phyloP scores from a whole-genome alignment of 1,139 yeast species.

The Hemisphaericaspora lyxosophila region DNA sequence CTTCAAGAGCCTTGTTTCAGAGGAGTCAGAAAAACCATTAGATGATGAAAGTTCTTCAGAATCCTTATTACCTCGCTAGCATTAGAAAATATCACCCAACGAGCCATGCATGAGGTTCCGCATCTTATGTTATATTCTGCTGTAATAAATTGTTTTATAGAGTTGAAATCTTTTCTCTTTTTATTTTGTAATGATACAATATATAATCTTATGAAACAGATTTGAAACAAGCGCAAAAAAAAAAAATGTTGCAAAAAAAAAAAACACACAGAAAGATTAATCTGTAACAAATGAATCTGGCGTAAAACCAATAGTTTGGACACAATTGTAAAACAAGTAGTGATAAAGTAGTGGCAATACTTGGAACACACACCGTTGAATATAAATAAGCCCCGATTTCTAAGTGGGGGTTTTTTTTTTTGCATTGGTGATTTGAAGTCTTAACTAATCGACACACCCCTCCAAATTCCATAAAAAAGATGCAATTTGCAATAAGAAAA shows the following conservation, averaged over 20 bases:
- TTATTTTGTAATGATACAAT: background rate
- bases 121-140: too few species aligned
- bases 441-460: background rate
- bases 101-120: too few species aligned
- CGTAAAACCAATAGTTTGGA: background rate
- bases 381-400: too few species aligned
- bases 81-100: too few species aligned
- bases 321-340: background rate
- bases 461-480: background rate
- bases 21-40: conserved; percentile 15
- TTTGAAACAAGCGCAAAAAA: background rate
- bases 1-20: conserved; percentile 26
- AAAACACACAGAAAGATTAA: too few species aligned
- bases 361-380: too few species aligned
- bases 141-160: background rate
- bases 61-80: conserved; percentile 10
- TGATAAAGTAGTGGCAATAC: background rate
- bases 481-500: conserved; percentile 1
- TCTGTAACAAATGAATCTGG: background rate
- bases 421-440: too few species aligned
- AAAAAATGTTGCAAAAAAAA: background rate
- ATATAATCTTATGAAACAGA: background rate
- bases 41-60: conserved; percentile 10
- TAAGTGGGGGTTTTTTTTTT: background rate
- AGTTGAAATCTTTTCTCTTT: background rate